Conservation (phyloP, 768 basidiomycete species). For the Tremella yokohamensis region DNA sequence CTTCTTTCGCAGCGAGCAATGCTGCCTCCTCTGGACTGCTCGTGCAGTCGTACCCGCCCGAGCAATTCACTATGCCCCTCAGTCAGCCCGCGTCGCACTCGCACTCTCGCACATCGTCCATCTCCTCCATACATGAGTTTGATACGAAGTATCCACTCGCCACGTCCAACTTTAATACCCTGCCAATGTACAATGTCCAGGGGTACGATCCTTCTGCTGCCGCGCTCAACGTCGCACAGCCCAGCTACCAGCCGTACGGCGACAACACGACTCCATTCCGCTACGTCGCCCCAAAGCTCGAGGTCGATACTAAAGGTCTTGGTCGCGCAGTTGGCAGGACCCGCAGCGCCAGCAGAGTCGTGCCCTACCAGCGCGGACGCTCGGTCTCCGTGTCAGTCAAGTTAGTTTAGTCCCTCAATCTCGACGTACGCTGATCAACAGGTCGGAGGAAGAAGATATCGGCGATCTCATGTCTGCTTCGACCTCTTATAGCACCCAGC, state of each 20-base stretch:
- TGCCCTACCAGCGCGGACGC: slow-evolving; percentile 27
- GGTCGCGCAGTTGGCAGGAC: slow-evolving; percentile 15
- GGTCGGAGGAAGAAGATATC: slow-evolving; percentile 25
- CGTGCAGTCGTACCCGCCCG: slow-evolving; percentile 19
- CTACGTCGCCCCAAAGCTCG: slow-evolving; percentile 17
- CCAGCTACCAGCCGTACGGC: neutral
- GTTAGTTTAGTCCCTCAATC: slow-evolving; percentile 13
- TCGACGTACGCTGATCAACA: slow-evolving; percentile 10
- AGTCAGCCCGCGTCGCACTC: neutral
- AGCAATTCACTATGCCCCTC: neutral
- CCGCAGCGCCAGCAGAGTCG: slow-evolving; percentile 20
- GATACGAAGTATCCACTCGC: slow-evolving; percentile 5
- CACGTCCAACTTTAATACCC: slow-evolving; percentile 8
- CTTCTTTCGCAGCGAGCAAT: slow-evolving; percentile 7
- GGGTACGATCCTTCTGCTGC: neutral
- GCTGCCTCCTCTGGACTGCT: slow-evolving; percentile 9
- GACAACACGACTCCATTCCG: slow-evolving; percentile 6
- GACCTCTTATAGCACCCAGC: neutral
- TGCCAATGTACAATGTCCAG: neutral
- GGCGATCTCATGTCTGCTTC: neutral
- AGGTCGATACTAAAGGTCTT: slow-evolving; percentile 23
- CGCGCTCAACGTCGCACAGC: neutral
- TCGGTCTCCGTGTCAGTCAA: slow-evolving; percentile 27
- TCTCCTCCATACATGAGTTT: slow-evolving; percentile 18
- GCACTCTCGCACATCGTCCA: slow-evolving; percentile 22